Evolutionary conservation across 129 eudicot genomes (phyloP).

Genomic region (Escallonia rubra): DNA sequence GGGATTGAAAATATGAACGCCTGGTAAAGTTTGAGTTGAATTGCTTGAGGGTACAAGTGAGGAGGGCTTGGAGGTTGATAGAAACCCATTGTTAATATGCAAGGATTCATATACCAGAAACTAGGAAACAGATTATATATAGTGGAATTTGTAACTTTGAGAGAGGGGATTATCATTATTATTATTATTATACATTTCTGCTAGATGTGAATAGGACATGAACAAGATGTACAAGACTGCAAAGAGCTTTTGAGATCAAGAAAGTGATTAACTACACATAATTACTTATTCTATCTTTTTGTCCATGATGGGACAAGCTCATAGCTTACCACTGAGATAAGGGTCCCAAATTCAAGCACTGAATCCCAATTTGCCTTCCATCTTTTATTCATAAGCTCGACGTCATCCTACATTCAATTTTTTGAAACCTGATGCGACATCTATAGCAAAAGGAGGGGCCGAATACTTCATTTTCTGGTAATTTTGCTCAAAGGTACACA

Average conservation of each 20-base stretch:
- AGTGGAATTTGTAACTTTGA: too few species aligned
- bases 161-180: too few species aligned
- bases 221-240: conserved; percentile 1
- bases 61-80: conserved; percentile 21
- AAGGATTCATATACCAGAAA: neutral
- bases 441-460: too few species aligned
- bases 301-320: conserved; percentile 14
- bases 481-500: too few species aligned
- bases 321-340: conserved; percentile 6
- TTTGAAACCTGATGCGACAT: neutral
- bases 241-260: conserved; percentile 7
- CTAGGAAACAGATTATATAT: neutral
- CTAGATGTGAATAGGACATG: conserved; percentile 14
- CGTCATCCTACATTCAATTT: neutral
- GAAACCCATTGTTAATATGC: conserved; percentile 7
- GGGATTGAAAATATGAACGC: conserved; percentile 64
- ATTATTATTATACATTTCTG: too few species aligned
- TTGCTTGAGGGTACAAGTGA: conserved; percentile 40
- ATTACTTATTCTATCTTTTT: conserved; percentile 4
- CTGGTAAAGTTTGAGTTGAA: conserved; percentile 58
- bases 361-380: neutral
- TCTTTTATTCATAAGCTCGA: neutral
- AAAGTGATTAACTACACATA: conserved; percentile 2
- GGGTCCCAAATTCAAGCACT: conserved; percentile 7
- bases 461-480: too few species aligned